Evolutionary conservation across 345 rosid species (phyloP).

Genomic region (Boechera stricta): DNA sequence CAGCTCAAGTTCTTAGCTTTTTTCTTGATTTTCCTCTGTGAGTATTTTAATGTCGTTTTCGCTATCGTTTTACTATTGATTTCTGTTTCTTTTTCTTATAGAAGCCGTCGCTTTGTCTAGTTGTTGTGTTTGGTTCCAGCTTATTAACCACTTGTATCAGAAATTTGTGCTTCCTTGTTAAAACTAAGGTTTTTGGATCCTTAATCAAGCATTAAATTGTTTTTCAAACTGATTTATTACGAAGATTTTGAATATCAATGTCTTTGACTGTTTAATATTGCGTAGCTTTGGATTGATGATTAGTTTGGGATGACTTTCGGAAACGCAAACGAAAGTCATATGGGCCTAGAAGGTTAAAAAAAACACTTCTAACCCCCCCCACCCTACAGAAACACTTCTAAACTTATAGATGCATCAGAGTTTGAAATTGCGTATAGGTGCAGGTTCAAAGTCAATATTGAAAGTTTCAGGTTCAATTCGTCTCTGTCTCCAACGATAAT

Average conservation of each 20-base stretch:
- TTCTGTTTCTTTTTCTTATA: not conserved
- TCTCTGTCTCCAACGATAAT: not conserved
- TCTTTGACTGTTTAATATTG: conserved; percentile 5
- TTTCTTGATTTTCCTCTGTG: conserved; percentile 10
- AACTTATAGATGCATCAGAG: no score
- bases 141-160: conserved; percentile 9
- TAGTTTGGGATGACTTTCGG: not conserved
- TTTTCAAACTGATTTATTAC: not conserved
- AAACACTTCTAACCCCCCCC: no score
- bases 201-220: not conserved
- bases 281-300: not conserved
- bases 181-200: not conserved
- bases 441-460: no score
- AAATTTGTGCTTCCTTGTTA: conserved; percentile 3
- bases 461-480: not conserved
- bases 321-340: no score
- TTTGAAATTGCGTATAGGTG: no score
- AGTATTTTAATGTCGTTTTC: conserved; percentile 4
- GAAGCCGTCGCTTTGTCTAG: not conserved
- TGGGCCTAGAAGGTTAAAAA: no score
- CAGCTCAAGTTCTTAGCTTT: conserved; percentile 32
- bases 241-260: not conserved
- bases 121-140: conserved; percentile 15
- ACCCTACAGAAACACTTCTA: no score
- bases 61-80: not conserved